Conservation (phyloP, 176 grass and related monocot genomes). For the Triticum monococcum region DNA sequence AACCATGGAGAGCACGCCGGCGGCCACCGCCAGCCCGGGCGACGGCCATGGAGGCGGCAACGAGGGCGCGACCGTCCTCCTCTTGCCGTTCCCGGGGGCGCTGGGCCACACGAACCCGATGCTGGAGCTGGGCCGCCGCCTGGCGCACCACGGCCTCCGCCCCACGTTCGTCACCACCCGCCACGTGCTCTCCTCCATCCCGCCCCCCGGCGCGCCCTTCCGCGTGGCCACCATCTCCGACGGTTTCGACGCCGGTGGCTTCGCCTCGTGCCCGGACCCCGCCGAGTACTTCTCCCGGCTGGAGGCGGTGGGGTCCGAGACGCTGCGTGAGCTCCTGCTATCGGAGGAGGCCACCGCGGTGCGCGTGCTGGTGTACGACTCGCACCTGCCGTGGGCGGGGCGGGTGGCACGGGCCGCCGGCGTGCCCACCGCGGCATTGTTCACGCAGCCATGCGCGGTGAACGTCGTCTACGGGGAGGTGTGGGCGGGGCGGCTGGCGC, state of each 20-base stretch:
- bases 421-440: neutral
- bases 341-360: neutral
- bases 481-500: neutral
- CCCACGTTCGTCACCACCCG: too few relatives aligned
- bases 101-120: too few relatives aligned
- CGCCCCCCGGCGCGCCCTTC: too few relatives aligned
- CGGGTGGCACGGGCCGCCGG: neutral
- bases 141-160: too few relatives aligned
- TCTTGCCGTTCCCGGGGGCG: too few relatives aligned
- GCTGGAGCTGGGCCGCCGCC: too few relatives aligned
- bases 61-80: too few relatives aligned
- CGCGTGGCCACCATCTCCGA: too few relatives aligned
- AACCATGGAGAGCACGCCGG: neutral
- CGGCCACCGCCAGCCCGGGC: neutral
- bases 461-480: slow-evolving; percentile 12
- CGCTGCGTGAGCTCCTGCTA: neutral
- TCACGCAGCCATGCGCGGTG: slow-evolving; percentile 22
- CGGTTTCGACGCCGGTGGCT: neutral
- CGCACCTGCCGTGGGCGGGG: slow-evolving; percentile 6
- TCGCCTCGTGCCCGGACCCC: neutral
- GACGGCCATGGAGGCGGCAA: too few relatives aligned
- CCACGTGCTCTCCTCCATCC: too few relatives aligned
- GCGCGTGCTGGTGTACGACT: slow-evolving; percentile 22
- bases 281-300: neutral
- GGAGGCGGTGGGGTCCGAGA: neutral